Evolutionary conservation across 2,329 filamentous ascomycete genomes (phyloP).

Genomic region (Pezicula radicicola): DNA sequence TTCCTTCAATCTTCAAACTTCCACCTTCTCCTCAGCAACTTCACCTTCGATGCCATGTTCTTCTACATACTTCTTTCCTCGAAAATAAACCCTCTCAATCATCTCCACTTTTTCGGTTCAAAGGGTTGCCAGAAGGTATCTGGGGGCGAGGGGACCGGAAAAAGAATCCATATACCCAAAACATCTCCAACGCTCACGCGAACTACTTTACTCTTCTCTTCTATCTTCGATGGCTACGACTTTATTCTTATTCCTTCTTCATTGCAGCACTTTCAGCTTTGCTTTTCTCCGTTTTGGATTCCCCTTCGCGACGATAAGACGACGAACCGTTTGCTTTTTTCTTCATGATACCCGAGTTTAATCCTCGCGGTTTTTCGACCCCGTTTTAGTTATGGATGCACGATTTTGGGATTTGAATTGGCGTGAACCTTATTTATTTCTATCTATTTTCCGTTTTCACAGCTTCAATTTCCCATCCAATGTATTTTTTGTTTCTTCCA

Average conservation of each 20-base stretch:
- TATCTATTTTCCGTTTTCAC: background rate
- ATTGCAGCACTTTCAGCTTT: constrained; percentile 5
- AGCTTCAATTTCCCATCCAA: constrained; percentile 3
- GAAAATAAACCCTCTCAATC: background rate
- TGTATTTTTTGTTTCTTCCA: constrained; percentile 1
- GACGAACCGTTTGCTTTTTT: too few species aligned
- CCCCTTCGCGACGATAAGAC: constrained; percentile 2
- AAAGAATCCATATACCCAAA: constrained; percentile 13
- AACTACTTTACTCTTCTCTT: constrained; percentile 13
- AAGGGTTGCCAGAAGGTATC: background rate
- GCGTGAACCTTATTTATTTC: too few species aligned
- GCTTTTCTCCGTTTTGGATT: constrained; percentile 6
- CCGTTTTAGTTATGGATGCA: too few species aligned
- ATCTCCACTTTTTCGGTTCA: background rate
- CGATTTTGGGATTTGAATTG: too few species aligned
- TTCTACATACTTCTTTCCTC: constrained; percentile 5
- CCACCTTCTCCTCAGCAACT: background rate
- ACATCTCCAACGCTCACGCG: constrained; percentile 25
- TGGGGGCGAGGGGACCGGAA: background rate
- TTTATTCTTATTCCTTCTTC: constrained; percentile 15
- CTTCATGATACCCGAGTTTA: too few species aligned
- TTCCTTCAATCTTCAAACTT: constrained; percentile 1
- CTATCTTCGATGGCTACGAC: constrained; percentile 9
- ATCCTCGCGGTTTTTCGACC: too few species aligned
- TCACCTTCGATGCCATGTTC: constrained; percentile 12